Evolutionary conservation across 305 asterid genomes (phyloP).

Genomic region (Fraxinus platypoda): DNA sequence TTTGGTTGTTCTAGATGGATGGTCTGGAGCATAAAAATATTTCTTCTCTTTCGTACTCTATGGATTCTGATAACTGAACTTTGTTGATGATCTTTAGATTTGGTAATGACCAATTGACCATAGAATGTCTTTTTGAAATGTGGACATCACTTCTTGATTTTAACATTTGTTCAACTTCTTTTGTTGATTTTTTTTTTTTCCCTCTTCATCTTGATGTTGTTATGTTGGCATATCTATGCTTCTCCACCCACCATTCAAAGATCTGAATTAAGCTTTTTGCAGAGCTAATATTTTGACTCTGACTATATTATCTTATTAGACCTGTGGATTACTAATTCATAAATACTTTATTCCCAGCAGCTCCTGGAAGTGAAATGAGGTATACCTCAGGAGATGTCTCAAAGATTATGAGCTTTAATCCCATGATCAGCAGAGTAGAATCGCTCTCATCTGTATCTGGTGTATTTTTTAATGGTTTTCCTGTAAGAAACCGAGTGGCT

Average conservation of each 20-base stretch:
- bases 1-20: neutral
- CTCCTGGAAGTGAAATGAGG: slow-evolving; percentile 53
- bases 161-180: neutral
- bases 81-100: neutral
- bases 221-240: neutral
- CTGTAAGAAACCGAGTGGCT: slow-evolving; percentile 39
- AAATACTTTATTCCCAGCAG: slow-evolving; percentile 37
- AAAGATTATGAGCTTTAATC: slow-evolving; percentile 54
- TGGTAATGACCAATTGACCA: neutral
- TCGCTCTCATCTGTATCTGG: slow-evolving; percentile 47
- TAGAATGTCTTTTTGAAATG: neutral
- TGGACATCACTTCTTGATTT: neutral
- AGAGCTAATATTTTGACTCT: neutral
- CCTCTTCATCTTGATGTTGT: neutral
- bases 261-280: slow-evolving; percentile 1
- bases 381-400: slow-evolving; percentile 67
- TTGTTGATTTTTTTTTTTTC: neutral
- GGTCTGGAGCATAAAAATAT: neutral
- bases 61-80: neutral
- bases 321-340: slow-evolving; percentile 6
- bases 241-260: neutral
- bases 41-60: neutral
- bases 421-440: slow-evolving; percentile 48
- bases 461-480: slow-evolving; percentile 46
- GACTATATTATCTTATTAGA: neutral